A percentile compares a stretch with the other conserved stretches of the same genome.
Evolutionary conservation across 1,284 basidiomycete species (phyloP).

Genomic region (Marasmius sp.): DNA sequence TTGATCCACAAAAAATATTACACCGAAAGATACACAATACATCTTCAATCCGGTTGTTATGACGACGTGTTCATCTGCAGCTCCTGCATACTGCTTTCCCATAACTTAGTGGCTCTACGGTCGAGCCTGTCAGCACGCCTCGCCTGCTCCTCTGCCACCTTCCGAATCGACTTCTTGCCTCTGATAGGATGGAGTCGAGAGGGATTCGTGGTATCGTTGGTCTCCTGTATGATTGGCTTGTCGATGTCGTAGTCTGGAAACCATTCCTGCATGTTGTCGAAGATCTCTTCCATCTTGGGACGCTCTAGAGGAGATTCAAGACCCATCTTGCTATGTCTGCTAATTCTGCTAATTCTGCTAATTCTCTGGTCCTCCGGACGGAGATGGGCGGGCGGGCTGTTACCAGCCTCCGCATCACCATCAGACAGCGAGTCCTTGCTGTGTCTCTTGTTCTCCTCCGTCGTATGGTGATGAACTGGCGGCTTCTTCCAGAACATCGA

Average conservation of each 20-base stretch:
- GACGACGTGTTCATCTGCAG: conserved; percentile 46
- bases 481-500: no score
- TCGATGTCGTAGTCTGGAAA: conserved; percentile 94
- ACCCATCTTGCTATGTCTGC: not conserved
- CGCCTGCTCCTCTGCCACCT: conserved; percentile 73
- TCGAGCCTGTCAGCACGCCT: conserved; percentile 16
- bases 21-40: not conserved
- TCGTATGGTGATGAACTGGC: no score
- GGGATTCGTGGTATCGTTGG: conserved; percentile 34
- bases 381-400: no score
- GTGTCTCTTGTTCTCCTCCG: no score
- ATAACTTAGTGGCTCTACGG: conserved; percentile 79
- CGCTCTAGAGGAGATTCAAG: conserved; percentile 63
- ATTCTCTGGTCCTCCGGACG: no score
- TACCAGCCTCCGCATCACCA: no score
- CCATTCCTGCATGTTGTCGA: conserved; percentile 83
- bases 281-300: conserved; percentile 83
- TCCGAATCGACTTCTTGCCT: conserved; percentile 75
- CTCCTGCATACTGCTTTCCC: conserved; percentile 87
- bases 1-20: not conserved
- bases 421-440: no score
- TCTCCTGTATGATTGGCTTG: conserved; percentile 76
- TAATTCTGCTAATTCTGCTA: no score
- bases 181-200: conserved; percentile 29
- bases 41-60: not conserved